Evolutionary conservation across 2,329 filamentous ascomycete genomes (phyloP), one percentile per base, ranked within the genome.

Genomic region (Pezicula carpinea): DNA sequence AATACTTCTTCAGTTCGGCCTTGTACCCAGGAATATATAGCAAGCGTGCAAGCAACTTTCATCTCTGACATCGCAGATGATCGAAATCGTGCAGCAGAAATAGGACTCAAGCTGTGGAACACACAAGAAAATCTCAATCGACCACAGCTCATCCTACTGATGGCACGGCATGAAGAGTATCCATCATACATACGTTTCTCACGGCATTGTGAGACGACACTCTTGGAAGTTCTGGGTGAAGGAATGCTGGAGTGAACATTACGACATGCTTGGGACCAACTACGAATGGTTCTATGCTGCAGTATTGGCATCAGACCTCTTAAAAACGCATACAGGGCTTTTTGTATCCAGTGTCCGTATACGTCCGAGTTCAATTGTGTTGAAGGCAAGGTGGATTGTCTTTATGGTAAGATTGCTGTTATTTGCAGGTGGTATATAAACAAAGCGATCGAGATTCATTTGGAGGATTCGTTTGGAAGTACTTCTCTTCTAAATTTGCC

Each of bases 281-380:
- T 72, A 73, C 36, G 70, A 73, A 52, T 74, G 70, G 71, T 71
- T 72, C 44, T 74, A 74, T 39, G 62, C 73, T n/a, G 33, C 33
- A 7, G 15, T 70, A 69, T 51, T 72, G 3, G 66, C 63, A 50
- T 61, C 64, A 0, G 57, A 64, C n/a, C 17, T 7, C n/a, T n/a
- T 22, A 62, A 57, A 0, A 62, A 69, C 22, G 69, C 66, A 4
- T 74, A 72, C 48, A 61, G 60, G 32, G 66, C 63, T 1, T 73
- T 67, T 57, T 64, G 53, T 35, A 7, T 35, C n/a, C 11, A n/a
- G 4, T 14, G 8, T 15, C 33, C 23, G 51, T 74, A 6, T 44
- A 61, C 60, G 17, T 59, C 62, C 0, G 70, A 74, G 53, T 73
- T 73, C 49, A 53, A 60, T 7, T 47, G 55, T 18, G 66, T 71